Base-by-base conservation (phyloP, 108 stramenopile species). In the Discostella pseudostelligera region DNA sequence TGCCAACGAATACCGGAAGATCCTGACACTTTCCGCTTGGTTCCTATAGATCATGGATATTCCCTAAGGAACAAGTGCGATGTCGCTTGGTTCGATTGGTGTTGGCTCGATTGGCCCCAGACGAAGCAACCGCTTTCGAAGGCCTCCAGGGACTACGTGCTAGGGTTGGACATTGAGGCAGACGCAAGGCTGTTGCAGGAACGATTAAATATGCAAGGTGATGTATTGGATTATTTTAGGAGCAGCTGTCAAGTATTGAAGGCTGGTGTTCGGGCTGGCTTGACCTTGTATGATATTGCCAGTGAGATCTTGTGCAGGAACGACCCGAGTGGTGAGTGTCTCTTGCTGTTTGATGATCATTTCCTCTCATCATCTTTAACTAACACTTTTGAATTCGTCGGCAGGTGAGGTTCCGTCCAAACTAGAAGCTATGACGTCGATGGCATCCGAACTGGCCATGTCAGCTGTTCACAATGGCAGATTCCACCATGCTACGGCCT, bases 51-150 rank as follows among this genome's bases (percentile, higher is more conserved):
- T 84, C 98, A 99, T 70, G 98, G 98, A 9, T 96, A 93, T 42
- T 96, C 94, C 71, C 83, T 99, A 3, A 83, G 97, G n/a, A 83
- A 90, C 49, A 79, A 81, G 24, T 79, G 90, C 7, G 94, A 96
- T 67, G 94, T 97, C n/a, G 94, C 87, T 5, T 97, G 96, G 96
- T 96, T 94, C 78, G 97, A 99, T 77, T 97, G 96, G 97, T 96
- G 96, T 54, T 99, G 98, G 98, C 77, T 99, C 24, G 95, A 97
- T 67, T 99, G 96, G 95, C 89, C 93, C 4, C 97, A 98, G 73
- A 53, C 94, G 56, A 94, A 94, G 68, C 51, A 90, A 80, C 93
- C 93, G 0, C 44, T 94, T 20, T 82, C 83, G 70, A 66, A 80
- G 26, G 72, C 76, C 40, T 74, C 67, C 10, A 83, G 69, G 32